Conservation (phyloP, 306 rosid species). For the Quercus parvula region DNA sequence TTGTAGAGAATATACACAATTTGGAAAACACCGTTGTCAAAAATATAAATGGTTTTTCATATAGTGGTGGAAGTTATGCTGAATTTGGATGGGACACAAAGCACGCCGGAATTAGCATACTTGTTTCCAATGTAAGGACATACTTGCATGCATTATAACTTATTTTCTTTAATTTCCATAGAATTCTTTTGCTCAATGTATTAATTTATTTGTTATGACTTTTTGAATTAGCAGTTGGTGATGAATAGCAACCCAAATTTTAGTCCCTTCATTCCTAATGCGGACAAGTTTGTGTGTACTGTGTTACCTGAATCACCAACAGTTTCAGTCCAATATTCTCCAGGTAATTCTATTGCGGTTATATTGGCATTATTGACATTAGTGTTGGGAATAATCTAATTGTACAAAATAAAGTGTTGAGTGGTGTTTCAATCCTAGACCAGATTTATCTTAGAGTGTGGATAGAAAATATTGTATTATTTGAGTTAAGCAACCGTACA, state of each 20-base stretch:
- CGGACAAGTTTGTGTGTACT: constrained; percentile 42
- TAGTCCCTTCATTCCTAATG: constrained; percentile 25
- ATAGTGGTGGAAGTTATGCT: background rate
- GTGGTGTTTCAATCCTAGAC: no score
- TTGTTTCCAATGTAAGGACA: constrained; percentile 34
- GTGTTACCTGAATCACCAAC: constrained; percentile 35
- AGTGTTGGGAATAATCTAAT: no score
- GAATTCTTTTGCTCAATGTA: background rate
- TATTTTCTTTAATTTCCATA: background rate
- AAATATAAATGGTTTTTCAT: background rate
- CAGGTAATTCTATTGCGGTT: constrained; percentile 23
- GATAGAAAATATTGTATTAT: no score
- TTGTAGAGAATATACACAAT: constrained; percentile 16
- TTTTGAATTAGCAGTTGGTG: constrained; percentile 24
- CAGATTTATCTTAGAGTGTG: no score
- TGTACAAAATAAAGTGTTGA: no score
- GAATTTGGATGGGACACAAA: constrained; percentile 58
- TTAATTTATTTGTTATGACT: background rate
- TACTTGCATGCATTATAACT: background rate
- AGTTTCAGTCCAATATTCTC: constrained; percentile 24
- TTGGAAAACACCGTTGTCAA: background rate
- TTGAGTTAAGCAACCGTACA: no score
- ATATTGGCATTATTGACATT: no score
- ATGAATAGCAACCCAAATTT: constrained; percentile 14
- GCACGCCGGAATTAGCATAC: constrained; percentile 47